Evolutionary conservation across 495 filamentous ascomycete species (phyloP).

Genomic region (Trichoderma orchidacearum): DNA sequence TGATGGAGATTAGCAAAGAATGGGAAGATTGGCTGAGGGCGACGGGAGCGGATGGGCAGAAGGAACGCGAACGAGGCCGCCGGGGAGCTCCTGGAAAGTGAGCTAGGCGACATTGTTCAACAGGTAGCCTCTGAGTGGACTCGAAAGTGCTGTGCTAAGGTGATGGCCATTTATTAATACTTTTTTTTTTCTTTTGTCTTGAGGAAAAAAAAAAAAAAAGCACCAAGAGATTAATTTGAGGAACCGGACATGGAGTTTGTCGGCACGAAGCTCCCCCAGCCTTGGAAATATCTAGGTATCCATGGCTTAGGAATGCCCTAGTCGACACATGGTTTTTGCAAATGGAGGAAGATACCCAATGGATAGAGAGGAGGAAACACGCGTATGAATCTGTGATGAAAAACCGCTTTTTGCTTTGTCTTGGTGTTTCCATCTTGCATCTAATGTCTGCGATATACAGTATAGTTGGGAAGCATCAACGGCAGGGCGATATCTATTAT

Average conservation of each 20-base stretch:
- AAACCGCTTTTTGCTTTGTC: not conserved
- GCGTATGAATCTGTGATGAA: not conserved
- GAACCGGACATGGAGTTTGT: not conserved
- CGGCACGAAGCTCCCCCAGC: not conserved
- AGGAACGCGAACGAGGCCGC: not conserved
- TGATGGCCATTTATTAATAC: not conserved
- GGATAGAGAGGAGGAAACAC: not conserved
- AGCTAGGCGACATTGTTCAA: not conserved
- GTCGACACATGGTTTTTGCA: not conserved
- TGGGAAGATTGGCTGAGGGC: constrained; percentile 80
- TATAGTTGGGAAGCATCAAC: not conserved
- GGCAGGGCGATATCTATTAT: not conserved
- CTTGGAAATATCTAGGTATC: no score
- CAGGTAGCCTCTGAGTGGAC: no score
- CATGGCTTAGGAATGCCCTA: no score
- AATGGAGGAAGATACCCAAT: not conserved
- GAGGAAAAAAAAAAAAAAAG: no score
- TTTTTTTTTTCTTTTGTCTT: not conserved
- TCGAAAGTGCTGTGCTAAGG: no score
- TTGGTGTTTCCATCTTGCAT: not conserved
- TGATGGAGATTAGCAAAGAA: constrained; percentile 86
- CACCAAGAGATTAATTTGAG: no score
- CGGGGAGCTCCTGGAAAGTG: not conserved
- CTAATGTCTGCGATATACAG: not conserved
- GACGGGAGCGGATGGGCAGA: constrained; percentile 9